Base-by-base conservation (phyloP, 805 yeast species). In the Hanseniaspora meyeri region DNA sequence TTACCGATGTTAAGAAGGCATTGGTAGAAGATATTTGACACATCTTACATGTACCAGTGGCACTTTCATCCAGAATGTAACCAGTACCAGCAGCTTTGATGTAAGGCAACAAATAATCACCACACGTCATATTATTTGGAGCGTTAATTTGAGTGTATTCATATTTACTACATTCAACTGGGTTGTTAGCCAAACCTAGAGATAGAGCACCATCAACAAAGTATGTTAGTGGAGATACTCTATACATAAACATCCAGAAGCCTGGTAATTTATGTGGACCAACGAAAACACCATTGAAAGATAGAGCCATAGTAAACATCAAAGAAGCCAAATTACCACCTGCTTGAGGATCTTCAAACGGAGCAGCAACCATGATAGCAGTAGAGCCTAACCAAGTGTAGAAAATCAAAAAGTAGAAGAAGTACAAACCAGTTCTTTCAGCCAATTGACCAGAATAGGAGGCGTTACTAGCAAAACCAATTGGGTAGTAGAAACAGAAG, bases 161-260 rank as follows among this genome's bases (percentile, higher is more conserved):
- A 43, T 64, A 65, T 1, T 60, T 60, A 2, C 80, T 55, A 68
- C 89, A 83, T 0, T 57, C 58, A 48, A 82, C 78, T 0, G 62
- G 54, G 8, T 72, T 70, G 58, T 74, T 74, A 47, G 81, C 83
- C 61, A 82, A 68, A 60, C 81, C 85, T 52, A 77, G 71, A 43
- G 80, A 69, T 56, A 83, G 66, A 62, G 79, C 67, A 45, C 80
- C 82, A 19, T 74, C 70, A 54, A 85, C 71, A 70, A 83, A 74
- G 62, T 84, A 85, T 0, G 88, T 81, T 60, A 83, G 71, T 17
- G 93, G 91, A 27, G 83, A 79, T 19, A 74, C 77, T 65, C 89
- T 74, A 74, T 83, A 85, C 87, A 85, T 81, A 74, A 83, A 85
- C 46, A 77, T 72, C 89, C 90, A 82, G 74, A 86, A 86, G n/a